Percentiles rank a stretch among this genome's conserved stretches.
Conservation (phyloP, 2,329 filamentous ascomycete species). For the Zopfia rhizophila region DNA sequence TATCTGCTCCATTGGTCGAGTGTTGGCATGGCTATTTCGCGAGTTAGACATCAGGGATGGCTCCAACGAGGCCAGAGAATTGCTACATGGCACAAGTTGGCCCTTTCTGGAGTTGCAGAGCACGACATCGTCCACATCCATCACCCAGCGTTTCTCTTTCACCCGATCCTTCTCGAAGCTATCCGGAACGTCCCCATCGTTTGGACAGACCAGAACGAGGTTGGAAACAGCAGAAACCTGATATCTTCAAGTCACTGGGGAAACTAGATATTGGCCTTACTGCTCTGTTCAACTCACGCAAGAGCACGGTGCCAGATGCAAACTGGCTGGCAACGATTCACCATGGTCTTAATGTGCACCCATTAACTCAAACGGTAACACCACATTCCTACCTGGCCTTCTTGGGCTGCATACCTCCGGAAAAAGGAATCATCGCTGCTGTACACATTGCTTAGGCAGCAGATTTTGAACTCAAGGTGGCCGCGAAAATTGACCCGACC, state of each 20-base stretch:
- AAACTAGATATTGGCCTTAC: neutral
- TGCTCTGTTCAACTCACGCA: neutral
- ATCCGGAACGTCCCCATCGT: neutral
- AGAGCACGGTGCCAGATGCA: neutral
- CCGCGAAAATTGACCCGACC: neutral
- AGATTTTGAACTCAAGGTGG: neutral
- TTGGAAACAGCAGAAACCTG: neutral
- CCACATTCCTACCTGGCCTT: neutral
- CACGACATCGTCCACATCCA: neutral
- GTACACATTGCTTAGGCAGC: neutral
- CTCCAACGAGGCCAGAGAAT: neutral
- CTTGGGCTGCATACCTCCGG: neutral
- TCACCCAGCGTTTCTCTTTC: neutral
- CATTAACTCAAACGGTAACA: too few relatives aligned
- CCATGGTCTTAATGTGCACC: neutral
- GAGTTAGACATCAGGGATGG: neutral
- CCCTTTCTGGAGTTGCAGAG: too few relatives aligned
- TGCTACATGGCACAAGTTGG: neutral
- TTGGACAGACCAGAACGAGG: slow-evolving; percentile 1
- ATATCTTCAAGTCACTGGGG: neutral
- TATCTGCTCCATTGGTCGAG: neutral
- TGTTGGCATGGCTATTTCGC: neutral
- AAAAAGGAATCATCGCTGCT: neutral
- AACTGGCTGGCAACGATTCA: slow-evolving; percentile 1
- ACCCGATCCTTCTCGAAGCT: neutral